Evolutionary conservation across 2,329 filamentous ascomycete species (phyloP).

Genomic region (Microsporum canis): DNA sequence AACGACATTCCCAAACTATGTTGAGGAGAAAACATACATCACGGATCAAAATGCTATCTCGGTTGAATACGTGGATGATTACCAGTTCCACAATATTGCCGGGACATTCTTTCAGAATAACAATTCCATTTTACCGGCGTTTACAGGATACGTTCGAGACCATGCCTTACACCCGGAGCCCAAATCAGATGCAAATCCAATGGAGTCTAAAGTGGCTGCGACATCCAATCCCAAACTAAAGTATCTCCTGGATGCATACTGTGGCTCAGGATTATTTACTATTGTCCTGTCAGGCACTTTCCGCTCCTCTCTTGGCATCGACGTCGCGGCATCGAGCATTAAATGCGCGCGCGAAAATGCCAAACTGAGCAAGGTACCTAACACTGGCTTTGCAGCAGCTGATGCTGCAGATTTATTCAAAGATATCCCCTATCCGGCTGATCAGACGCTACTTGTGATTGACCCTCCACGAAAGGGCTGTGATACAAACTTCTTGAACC

Average conservation of each 20-base stretch:
- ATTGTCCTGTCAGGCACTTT: conserved; percentile 82
- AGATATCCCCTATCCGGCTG: conserved; percentile 58
- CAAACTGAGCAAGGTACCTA: conserved; percentile 58
- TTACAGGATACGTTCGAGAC: conserved; percentile 77
- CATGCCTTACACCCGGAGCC: conserved; percentile 52
- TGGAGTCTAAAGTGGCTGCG: conserved; percentile 20
- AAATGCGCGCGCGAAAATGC: conserved; percentile 69
- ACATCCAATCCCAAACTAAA: conserved; percentile 45
- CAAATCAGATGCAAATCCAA: conserved; percentile 13
- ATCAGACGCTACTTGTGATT: conserved; percentile 85
- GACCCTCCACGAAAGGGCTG: conserved; percentile 96
- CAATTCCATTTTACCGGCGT: conserved; percentile 83
- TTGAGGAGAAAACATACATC: conserved; percentile 77
- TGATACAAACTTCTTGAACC: conserved; percentile 68
- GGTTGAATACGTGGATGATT: conserved; percentile 78
- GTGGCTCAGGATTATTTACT: conserved; percentile 91
- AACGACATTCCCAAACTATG: conserved; percentile 48
- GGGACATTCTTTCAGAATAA: conserved; percentile 99
- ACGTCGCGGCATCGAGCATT: conserved; percentile 73
- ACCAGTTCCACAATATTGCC: conserved; percentile 79
- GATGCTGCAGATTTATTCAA: conserved; percentile 78
- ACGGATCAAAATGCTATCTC: conserved; percentile 73
- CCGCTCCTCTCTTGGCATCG: conserved; percentile 70
- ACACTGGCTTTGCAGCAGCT: conserved; percentile 76
- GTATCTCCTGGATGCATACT: conserved; percentile 95